These are phyloP conservation scores for Aurantiochytrium sp. DNA, from an alignment of 108 stramenopile genomes.

Conservation along the genomic window DNA sequence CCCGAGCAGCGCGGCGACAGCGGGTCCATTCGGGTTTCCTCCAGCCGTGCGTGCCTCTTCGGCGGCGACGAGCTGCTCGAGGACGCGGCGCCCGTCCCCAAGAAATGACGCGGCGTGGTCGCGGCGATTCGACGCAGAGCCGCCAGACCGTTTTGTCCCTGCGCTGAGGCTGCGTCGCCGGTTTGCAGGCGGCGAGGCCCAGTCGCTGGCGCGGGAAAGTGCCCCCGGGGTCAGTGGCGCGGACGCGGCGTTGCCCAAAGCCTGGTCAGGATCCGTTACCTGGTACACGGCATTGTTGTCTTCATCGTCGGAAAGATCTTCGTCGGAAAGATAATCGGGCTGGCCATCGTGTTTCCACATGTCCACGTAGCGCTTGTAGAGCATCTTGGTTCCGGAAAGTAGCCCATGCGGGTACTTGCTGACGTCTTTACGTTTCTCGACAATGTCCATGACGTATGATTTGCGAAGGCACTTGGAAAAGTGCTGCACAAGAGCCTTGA, in stretches of 20 bases:
- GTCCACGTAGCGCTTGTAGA: background rate
- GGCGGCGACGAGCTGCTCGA: background rate
- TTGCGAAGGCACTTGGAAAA: conserved; percentile 12
- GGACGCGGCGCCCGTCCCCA: conserved; percentile 6
- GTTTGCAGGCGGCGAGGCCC: no score
- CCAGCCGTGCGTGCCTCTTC: background rate
- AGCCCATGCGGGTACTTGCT: background rate
- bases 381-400: background rate
- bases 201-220: background rate
- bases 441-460: background rate
- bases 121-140: background rate
- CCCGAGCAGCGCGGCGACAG: background rate
- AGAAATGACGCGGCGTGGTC: background rate
- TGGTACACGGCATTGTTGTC: background rate
- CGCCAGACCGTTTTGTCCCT: background rate
- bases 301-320: background rate
- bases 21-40: background rate
- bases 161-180: background rate
- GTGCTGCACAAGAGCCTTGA: background rate
- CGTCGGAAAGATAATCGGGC: background rate
- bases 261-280: background rate
- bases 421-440: background rate
- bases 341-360: background rate
- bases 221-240: no score
- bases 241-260: no score